Conservation (phyloP, 495 filamentous ascomycete species). For the Talaromyces borbonicus region DNA sequence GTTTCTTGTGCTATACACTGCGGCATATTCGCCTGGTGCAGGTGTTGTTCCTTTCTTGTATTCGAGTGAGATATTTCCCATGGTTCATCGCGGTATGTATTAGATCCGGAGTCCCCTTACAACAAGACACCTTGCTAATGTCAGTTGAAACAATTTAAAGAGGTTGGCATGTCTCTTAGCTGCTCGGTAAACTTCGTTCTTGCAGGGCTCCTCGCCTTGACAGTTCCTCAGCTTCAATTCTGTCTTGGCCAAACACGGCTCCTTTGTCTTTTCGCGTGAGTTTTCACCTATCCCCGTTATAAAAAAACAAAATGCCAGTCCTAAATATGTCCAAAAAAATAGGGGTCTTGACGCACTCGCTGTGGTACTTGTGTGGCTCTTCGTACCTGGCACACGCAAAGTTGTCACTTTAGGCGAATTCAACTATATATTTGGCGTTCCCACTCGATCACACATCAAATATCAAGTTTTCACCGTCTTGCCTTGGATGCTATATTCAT, state of each 20-base stretch:
- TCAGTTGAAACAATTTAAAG: conserved; percentile 2
- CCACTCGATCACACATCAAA: conserved; percentile 21
- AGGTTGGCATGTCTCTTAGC: conserved; percentile 16
- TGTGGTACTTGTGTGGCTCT: conserved; percentile 15
- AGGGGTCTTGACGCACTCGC: conserved; percentile 12
- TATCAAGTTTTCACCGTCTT: conserved; percentile 22
- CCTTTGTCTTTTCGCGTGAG: conserved; percentile 13
- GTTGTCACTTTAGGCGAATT: conserved; percentile 12
- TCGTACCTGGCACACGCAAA: conserved; percentile 13
- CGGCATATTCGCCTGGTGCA: conserved; percentile 16
- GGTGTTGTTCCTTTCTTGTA: conserved; percentile 16
- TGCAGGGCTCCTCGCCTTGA: conserved; percentile 11
- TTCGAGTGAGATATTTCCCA: conserved; percentile 14
- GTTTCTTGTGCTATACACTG: conserved; percentile 13
- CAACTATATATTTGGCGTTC: conserved; percentile 21
- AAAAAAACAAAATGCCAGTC: not conserved
- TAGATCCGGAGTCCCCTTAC: not conserved
- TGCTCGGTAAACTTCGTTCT: conserved; percentile 11
- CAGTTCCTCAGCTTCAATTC: conserved; percentile 11
- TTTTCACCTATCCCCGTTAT: not conserved
- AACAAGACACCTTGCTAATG: not conserved
- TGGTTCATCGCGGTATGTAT: conserved; percentile 9
- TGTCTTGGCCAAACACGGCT: conserved; percentile 8
- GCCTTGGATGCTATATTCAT: conserved; percentile 15
- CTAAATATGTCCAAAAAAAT: not conserved